phyloP scores from a whole-genome alignment of 176 grass and related monocot species.

The Phoenix roebelenii region DNA sequence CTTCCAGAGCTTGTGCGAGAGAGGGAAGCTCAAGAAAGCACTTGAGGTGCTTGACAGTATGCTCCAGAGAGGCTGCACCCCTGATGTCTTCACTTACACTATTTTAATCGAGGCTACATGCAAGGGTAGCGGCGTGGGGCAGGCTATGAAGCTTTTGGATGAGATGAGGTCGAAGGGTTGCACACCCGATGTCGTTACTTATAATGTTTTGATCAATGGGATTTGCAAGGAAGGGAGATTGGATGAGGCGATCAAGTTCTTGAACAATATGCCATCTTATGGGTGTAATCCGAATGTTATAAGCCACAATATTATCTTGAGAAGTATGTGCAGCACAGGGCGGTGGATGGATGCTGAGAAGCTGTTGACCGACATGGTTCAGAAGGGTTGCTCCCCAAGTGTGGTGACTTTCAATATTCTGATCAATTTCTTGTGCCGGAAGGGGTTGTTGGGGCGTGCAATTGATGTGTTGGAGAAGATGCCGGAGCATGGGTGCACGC shows the following conservation, averaged over 20 bases:
- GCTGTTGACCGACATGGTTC: conserved; percentile 42
- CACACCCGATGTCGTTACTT: conserved; percentile 50
- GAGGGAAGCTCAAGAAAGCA: conserved; percentile 36
- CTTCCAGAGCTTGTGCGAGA: conserved; percentile 49
- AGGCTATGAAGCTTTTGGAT: conserved; percentile 47
- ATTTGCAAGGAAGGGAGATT: conserved; percentile 59
- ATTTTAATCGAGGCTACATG: conserved; percentile 64
- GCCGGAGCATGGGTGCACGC: conserved; percentile 42
- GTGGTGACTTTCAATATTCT: conserved; percentile 50
- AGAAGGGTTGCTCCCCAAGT: conserved; percentile 31
- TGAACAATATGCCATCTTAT: conserved; percentile 31
- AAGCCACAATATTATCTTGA: conserved; percentile 54
- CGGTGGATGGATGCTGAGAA: conserved; percentile 43
- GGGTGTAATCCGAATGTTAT: conserved; percentile 51
- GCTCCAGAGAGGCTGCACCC: conserved; percentile 43
- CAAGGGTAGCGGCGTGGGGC: conserved; percentile 37
- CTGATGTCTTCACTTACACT: conserved; percentile 69
- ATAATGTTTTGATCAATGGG: conserved; percentile 56
- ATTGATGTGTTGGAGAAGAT: conserved; percentile 40
- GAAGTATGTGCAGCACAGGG: conserved; percentile 30
- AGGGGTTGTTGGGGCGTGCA: conserved; percentile 31
- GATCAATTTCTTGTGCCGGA: conserved; percentile 35
- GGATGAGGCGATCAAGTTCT: conserved; percentile 26
- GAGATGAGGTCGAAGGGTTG: conserved; percentile 57
- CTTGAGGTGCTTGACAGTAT: conserved; percentile 56